These are phyloP conservation scores for Phytomonas sp. DNA, from an alignment of 208 protist genomes.

Conservation along the genomic window DNA sequence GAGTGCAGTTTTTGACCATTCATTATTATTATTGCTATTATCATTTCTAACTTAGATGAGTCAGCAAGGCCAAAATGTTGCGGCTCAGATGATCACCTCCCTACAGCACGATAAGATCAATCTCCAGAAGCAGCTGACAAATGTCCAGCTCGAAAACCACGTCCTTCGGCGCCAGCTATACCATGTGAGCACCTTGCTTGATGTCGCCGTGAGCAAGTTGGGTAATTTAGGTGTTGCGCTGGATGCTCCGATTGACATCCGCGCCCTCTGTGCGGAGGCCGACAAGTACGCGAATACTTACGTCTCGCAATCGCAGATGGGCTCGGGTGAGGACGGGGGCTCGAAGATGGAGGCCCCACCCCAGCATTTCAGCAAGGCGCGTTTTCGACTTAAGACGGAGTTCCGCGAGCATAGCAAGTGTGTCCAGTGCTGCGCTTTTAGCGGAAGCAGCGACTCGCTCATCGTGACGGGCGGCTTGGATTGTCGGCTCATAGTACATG, in stretches of 20 bases:
- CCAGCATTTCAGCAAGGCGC: conserved; percentile 8
- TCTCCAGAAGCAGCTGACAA: conserved; percentile 58
- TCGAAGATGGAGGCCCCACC: neutral
- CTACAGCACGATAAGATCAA: conserved; percentile 66
- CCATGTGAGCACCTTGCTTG: conserved; percentile 65
- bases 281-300: conserved; percentile 23
- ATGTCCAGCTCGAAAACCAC: conserved; percentile 69
- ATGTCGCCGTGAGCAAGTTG: conserved; percentile 82
- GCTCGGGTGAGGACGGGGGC: conserved; percentile 14
- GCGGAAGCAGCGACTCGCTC: conserved; percentile 47
- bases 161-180: conserved; percentile 76
- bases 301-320: conserved; percentile 17
- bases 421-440: conserved; percentile 75
- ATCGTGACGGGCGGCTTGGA: conserved; percentile 74
- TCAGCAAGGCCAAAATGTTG: neutral
- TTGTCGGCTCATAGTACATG: conserved; percentile 67
- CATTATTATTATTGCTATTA: neutral
- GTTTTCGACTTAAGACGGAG: conserved; percentile 60
- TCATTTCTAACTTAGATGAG: neutral
- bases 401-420: conserved; percentile 75
- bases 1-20: neutral
- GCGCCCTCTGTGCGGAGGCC: conserved; percentile 48
- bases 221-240: conserved; percentile 57
- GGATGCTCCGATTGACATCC: conserved; percentile 72
- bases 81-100: conserved; percentile 32